phyloP scores from a whole-genome alignment of 1,139 yeast genomes.

The Wickerhamomyces sp. region DNA sequence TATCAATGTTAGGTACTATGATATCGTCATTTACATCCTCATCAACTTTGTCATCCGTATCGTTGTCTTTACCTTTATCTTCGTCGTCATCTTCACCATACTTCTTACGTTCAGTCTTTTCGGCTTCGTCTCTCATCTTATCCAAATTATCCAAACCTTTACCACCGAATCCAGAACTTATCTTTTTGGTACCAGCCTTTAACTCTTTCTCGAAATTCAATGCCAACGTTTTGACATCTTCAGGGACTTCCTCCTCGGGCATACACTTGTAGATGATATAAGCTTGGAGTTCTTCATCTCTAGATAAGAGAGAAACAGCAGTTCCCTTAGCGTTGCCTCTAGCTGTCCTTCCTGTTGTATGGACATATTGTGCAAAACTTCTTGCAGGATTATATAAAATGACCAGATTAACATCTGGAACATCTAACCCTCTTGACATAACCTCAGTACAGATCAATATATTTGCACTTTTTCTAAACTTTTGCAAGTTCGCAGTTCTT shows the following conservation, averaged over 20 bases:
- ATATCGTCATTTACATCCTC: slow-evolving; percentile 26
- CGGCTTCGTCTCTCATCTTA: slow-evolving; percentile 54
- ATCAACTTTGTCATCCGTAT: slow-evolving; percentile 20
- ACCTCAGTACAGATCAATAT: slow-evolving; percentile 87
- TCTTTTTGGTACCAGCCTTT: slow-evolving; percentile 63
- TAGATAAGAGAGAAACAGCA: slow-evolving; percentile 70
- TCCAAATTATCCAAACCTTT: slow-evolving; percentile 84
- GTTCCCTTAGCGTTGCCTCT: slow-evolving; percentile 70
- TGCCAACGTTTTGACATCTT: slow-evolving; percentile 43
- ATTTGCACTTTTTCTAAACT: slow-evolving; percentile 60
- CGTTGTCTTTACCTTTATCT: slow-evolving; percentile 24
- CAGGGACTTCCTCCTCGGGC: slow-evolving; percentile 49
- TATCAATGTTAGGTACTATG: slow-evolving; percentile 58
- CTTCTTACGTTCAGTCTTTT: slow-evolving; percentile 44
- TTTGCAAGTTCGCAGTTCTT: slow-evolving; percentile 68
- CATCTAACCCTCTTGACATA: slow-evolving; percentile 93
- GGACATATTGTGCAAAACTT: slow-evolving; percentile 94
- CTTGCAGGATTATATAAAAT: slow-evolving; percentile 86
- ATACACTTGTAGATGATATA: slow-evolving; percentile 68
- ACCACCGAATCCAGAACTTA: slow-evolving; percentile 84
- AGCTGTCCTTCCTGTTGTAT: slow-evolving; percentile 95
- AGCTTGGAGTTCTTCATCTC: slow-evolving; percentile 63
- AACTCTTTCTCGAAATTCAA: slow-evolving; percentile 55
- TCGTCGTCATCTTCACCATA: slow-evolving; percentile 32
- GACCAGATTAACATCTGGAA: slow-evolving; percentile 73